These are phyloP conservation scores for Colletotrichum sp. DNA, from an alignment of 2,329 filamentous ascomycete species.

Conservation along the genomic window DNA sequence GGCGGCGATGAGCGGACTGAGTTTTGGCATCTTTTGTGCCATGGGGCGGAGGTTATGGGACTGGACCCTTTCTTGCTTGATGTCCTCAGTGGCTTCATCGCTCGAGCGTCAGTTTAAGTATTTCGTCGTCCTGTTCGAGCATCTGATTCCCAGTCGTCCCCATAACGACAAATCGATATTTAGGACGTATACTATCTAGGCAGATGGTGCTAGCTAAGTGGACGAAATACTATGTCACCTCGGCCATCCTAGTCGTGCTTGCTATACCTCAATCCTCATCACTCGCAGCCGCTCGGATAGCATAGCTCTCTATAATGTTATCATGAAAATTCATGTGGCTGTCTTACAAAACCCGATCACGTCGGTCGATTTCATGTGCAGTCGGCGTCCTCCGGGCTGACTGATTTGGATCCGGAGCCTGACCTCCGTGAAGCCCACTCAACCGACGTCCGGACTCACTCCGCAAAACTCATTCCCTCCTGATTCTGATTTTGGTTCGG, in stretches of 20 bases:
- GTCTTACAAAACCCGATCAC: neutral
- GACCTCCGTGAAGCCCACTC: neutral
- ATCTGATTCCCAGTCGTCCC: neutral
- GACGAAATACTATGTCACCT: no score
- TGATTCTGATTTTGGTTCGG: neutral
- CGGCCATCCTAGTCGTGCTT: neutral
- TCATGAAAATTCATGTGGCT: neutral
- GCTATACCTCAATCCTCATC: neutral
- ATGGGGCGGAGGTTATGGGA: slow-evolving; percentile 5
- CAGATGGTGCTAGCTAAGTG: no score
- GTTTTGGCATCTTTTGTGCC: slow-evolving; percentile 17
- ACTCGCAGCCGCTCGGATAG: neutral
- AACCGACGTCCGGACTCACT: neutral
- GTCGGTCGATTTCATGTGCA: neutral
- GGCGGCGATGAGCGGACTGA: neutral
- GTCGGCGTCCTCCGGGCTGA: neutral
- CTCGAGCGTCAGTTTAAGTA: neutral
- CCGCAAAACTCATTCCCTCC: neutral
- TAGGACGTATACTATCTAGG: neutral
- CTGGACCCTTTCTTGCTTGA: slow-evolving; percentile 14
- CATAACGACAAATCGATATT: neutral
- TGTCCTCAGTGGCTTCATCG: neutral
- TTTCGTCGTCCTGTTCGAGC: neutral
- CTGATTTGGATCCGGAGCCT: slow-evolving; percentile 5
- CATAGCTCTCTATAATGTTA: neutral